Conservation (phyloP, 495 filamentous ascomycete genomes). For the Aspergillus carlsbadensis region DNA sequence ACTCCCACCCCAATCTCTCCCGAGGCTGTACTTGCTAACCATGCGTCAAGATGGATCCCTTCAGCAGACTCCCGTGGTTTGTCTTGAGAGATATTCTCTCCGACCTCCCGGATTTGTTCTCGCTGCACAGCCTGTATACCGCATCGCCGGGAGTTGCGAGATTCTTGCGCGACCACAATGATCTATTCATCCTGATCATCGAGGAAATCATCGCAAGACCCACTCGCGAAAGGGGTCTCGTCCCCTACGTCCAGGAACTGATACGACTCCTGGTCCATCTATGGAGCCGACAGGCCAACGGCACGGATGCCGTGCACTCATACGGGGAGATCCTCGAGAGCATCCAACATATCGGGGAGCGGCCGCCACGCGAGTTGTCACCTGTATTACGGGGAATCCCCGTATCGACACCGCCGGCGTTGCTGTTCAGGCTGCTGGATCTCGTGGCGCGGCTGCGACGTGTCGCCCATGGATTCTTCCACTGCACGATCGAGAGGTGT, state of each 20-base stretch:
- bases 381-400: too few relatives aligned
- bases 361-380: too few relatives aligned
- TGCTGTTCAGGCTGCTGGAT: too few relatives aligned
- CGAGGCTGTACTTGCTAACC: too few relatives aligned
- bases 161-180: conserved; percentile 4
- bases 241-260: background rate
- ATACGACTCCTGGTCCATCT: background rate
- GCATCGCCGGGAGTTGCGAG: conserved; percentile 4
- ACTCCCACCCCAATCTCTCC: too few relatives aligned
- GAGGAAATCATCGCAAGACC: background rate
- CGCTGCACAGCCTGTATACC: conserved; percentile 8
- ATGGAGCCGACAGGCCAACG: background rate
- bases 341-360: background rate
- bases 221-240: background rate
- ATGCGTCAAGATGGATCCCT: background rate
- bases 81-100: conserved; percentile 4
- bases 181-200: background rate
- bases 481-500: background rate
- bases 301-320: background rate
- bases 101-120: conserved; percentile 1
- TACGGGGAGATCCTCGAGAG: background rate
- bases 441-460: background rate
- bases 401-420: too few relatives aligned
- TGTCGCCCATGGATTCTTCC: background rate
- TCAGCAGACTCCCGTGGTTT: conserved; percentile 15